Base-by-base conservation (phyloP, 164 flowering plant species). In the Aristolochia californica region DNA sequence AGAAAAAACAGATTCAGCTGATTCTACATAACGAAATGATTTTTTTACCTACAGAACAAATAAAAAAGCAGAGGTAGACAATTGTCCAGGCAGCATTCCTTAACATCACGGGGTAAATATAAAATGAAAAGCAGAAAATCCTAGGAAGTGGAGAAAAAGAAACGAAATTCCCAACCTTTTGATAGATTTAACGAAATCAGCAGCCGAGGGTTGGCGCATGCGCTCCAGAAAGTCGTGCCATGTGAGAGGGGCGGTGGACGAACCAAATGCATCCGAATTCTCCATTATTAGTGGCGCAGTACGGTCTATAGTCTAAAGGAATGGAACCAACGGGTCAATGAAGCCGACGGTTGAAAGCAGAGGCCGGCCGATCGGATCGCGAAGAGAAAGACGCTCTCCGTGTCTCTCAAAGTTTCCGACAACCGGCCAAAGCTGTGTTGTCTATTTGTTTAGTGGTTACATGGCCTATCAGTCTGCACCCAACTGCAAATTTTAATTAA, bases 181-280 rank as follows among this genome's bases (percentile, higher is more conserved):
- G 73, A 93, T 72, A 56, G 75, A 65, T 60, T 72, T 72, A 57
- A 72, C 75, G 59, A 72, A 66, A 43, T 72, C 75, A 13, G 72
- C 57, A 20, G 75, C 93, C 21, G 93, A 72, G 10, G 99, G 97
- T 9, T 93, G 91, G 16, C 97, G 86, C 99, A 93, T 93, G 58
- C 97, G 85, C 67, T 93, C 96, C 27, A 93, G 86, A 63, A 93
- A 93, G 56, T 93, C 97, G 60, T 93, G 96, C 79, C 93, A 78
- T 5, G 96, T 85, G 60, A 83, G 72, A n/a, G 85, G 84, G 40
- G 81, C 83, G 61, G 84, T 79, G 16, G 84, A 78, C 28, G 86
- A 70, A 26, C 70, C 76, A 60, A 83, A 75, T 27, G 67, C 77
- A 50, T 84, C 96, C 45, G 82, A 56, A 74, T 72, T 81, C 70